Base-by-base conservation (phyloP, 345 rosid species). In the Gossypium raimondii region DNA sequence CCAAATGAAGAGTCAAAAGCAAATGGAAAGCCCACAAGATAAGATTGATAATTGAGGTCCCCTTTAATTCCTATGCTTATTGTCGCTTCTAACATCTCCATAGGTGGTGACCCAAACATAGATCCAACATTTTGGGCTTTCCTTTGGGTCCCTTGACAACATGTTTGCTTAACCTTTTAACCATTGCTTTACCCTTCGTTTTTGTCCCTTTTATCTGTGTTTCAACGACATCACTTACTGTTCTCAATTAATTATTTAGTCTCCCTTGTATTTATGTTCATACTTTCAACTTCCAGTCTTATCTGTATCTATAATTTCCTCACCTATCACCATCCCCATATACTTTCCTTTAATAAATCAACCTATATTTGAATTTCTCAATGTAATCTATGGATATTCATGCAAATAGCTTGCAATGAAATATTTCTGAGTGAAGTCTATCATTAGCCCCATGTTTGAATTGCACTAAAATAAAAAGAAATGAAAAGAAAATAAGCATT, bases 1-100 rank as follows among this genome's bases (percentile, higher is more conserved):
- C 50, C 81, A 81, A 79, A 75, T 51, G 20, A 69, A 72, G 67
- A 75, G 83, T 84, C 84, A 79, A 79, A 50, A 62, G 34, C 41
- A 75, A 18, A 67, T 14, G 25, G 48, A 51, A 64, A 73, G 76
- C 82, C 81, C 11, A 59, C 16, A 22, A 80, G 84, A 83, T 62
- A 79, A 84, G 79, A 69, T 72, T 4, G 57, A 73, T 70, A 27
- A 79, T 72, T 10, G 75, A 48, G 74, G 74, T 25, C 12, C 14
- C 55, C 75, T 62, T 2, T 18, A 3, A 56, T 18, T 18, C 25
- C 18, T 8, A 56, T 56, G 59, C 25, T 18, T 9, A 18, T 18
- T 56, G 59, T 56, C 59, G 59, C 22, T n/a, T 53, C 10, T 6
- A 53, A 53, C 8, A 53, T 56, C 7, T 18, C 1, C 9, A 16